A percentile compares a stretch with the other conserved stretches of the same genome.
Evolutionary conservation across 345 rosid species (phyloP).

Genomic region (Pelargonium nanum): DNA sequence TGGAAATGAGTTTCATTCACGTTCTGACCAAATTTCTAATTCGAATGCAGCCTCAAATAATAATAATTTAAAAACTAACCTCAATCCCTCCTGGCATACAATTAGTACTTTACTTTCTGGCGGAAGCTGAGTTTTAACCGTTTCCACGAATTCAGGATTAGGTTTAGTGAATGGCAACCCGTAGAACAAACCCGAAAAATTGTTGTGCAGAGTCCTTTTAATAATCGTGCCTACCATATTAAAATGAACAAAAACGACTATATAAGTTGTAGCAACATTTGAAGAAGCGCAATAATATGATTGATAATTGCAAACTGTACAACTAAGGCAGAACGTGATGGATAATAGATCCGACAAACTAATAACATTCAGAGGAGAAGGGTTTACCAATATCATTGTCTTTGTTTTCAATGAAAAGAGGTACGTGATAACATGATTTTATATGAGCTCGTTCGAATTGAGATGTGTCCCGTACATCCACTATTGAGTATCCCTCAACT

Average conservation of each 20-base stretch:
- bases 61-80: conserved; percentile 32
- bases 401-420: conserved; percentile 70
- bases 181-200: conserved; percentile 78
- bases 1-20: no score
- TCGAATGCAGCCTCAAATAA: background rate
- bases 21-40: no score
- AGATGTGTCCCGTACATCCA: conserved; percentile 70
- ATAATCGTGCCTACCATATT: conserved; percentile 64
- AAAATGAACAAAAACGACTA: background rate
- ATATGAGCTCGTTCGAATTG: conserved; percentile 80
- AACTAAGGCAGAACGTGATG: background rate
- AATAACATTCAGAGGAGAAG: background rate
- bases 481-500: conserved; percentile 49
- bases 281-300: no score
- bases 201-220: conserved; percentile 82
- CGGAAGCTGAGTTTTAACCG: conserved; percentile 49
- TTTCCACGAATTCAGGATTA: conserved; percentile 60
- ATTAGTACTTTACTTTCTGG: conserved; percentile 62
- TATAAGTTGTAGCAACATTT: no score
- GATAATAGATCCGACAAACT: conserved; percentile 1
- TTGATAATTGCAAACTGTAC: no score
- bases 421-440: conserved; percentile 66
- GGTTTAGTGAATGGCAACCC: conserved; percentile 78
- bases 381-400: conserved; percentile 72
- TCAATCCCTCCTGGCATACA: conserved; percentile 92